Evolutionary conservation across 768 basidiomycete species (phyloP).

Genomic region (Kwoniella pini): DNA sequence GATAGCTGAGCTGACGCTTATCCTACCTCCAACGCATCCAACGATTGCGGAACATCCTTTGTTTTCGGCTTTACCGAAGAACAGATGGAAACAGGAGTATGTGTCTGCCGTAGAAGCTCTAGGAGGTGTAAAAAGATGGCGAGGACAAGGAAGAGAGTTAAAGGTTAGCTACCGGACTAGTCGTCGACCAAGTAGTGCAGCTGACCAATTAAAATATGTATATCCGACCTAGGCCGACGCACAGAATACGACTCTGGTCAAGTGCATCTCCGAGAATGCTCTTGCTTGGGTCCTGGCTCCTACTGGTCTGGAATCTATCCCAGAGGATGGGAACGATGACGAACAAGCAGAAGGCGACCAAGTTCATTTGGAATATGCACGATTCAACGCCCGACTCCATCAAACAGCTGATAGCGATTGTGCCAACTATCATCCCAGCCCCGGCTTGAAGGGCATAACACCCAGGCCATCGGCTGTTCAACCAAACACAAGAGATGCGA

Average conservation of each 20-base stretch:
- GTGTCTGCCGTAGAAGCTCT: slow-evolving; percentile 27
- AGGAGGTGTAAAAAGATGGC: slow-evolving; percentile 33
- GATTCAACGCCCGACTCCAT: too few relatives aligned
- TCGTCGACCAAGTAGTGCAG: too few relatives aligned
- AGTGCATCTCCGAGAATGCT: slow-evolving; percentile 27
- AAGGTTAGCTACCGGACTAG: slow-evolving; percentile 30
- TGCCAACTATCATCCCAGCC: too few relatives aligned
- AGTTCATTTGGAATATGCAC: too few relatives aligned
- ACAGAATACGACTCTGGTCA: slow-evolving; percentile 31
- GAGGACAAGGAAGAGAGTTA: slow-evolving; percentile 24
- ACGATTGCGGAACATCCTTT: slow-evolving; percentile 30
- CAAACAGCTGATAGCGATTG: too few relatives aligned
- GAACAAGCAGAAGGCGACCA: background rate
- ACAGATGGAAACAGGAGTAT: slow-evolving; percentile 33
- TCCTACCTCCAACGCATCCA: slow-evolving; percentile 35
- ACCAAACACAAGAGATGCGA: background rate
- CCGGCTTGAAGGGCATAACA: too few relatives aligned
- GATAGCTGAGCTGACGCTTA: slow-evolving; percentile 31
- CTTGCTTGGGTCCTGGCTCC: slow-evolving; percentile 36
- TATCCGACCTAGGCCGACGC: slow-evolving; percentile 42
- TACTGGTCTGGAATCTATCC: background rate
- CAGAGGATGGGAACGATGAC: slow-evolving; percentile 7
- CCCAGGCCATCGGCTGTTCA: too few relatives aligned
- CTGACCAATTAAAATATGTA: background rate
- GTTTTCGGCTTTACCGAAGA: slow-evolving; percentile 25